A percentile compares a stretch with the other conserved stretches of the same genome.
These are phyloP conservation scores for Plasmodium berghei DNA, from an alignment of 169 alveolate species.

Conservation along the genomic window DNA sequence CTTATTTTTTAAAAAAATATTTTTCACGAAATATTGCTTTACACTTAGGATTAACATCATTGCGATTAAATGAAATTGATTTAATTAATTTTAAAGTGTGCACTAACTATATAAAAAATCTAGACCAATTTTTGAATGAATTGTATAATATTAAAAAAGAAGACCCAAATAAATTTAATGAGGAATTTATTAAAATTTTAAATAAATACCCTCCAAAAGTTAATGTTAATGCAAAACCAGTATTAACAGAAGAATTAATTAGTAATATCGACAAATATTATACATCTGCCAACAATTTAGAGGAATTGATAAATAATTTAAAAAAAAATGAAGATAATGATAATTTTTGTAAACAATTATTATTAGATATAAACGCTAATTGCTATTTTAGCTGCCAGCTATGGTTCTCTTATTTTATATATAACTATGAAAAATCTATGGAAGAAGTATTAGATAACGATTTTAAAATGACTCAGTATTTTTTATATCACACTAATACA, in stretches of 20 bases:
- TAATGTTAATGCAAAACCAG: constrained; percentile 8
- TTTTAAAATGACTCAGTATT: constrained; percentile 54
- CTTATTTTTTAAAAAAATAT: constrained; percentile 65
- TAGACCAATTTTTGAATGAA: constrained; percentile 26
- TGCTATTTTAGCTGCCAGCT: constrained; percentile 42
- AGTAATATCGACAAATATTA: constrained; percentile 44
- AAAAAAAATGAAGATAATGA: constrained; percentile 18
- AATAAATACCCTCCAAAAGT: constrained; percentile 23
- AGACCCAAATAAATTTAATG: constrained; percentile 25
- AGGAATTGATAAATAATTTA: constrained; percentile 30
- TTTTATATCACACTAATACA: constrained; percentile 40
- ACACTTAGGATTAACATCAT: constrained; percentile 62
- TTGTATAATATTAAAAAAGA: constrained; percentile 17
- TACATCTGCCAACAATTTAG: constrained; percentile 25
- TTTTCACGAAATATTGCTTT: constrained; percentile 63
- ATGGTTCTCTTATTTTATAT: constrained; percentile 58
- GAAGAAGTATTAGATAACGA: constrained; percentile 66
- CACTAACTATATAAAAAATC: constrained; percentile 33
- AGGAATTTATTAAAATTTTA: constrained; percentile 1
- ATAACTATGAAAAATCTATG: constrained; percentile 45
- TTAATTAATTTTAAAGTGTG: constrained; percentile 54
- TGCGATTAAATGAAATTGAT: constrained; percentile 49
- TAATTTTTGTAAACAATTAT: constrained; percentile 26
- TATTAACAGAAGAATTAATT: constrained; percentile 41
- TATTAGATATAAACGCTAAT: constrained; percentile 21